Evolutionary conservation across 2,329 filamentous ascomycete genomes (phyloP), one percentile per base, ranked within the genome.

Genomic region (Claviceps spartinae): DNA sequence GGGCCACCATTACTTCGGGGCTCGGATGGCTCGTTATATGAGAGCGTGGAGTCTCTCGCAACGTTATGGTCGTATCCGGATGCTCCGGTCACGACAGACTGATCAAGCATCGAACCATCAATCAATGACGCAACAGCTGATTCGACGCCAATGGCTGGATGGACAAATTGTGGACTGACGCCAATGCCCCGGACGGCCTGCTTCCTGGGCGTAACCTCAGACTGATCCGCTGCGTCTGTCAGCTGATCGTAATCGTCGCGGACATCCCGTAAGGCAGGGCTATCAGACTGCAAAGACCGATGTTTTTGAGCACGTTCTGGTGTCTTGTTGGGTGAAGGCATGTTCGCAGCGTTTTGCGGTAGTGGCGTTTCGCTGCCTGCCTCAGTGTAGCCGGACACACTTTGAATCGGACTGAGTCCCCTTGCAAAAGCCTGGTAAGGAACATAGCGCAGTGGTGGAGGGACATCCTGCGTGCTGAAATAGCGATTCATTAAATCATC

Each of bases 121-220:
- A 83, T 72, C 6, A 97, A 72, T 16, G 90, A 96, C 7, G 91
- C 91, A 11, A 97, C 90, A 9, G 86, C 86, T 14, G 90, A 96
- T 66, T 96, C 90, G 0, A 95, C 82, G 2, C 79, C 88, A 37
- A 82, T 63, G 2, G 79, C 81, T 1, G 80, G 82, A 59, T 89
- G 82, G 3, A 94, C 77, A 61, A 88, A 84, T 58, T 87, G 77
- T 2, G 88, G 84, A 59, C 87, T 95, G 11, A 82, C 82, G 43
- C 78, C 84, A 47, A 88, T 69, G 20, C 78, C 80, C 34, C 78
- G 80, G 26, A 95, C 81, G 52, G 86, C 79, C 59, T 87, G 85
- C 36, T 82, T 83, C 22, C 81, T 75, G 36, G 78, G 73, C 45
- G 80, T 70, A 47, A 74, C 78, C 49, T 81, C 81, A 24, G 83